These are phyloP conservation scores for Gnaphalium uliginosum DNA, from an alignment of 129 eudicot species.

Conservation along the genomic window DNA sequence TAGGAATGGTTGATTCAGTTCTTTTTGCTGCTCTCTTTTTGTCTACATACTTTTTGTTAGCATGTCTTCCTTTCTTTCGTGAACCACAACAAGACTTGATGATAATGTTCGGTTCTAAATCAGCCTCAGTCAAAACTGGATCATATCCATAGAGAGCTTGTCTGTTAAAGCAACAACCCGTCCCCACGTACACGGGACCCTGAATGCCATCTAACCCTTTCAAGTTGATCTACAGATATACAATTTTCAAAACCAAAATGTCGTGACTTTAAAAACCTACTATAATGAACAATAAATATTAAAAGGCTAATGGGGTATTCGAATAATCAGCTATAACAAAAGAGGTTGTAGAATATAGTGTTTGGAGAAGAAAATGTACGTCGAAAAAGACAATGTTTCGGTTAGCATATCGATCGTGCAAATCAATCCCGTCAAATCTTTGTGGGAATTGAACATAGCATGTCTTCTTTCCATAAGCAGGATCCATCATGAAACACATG, in stretches of 20 bases:
- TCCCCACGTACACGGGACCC: constrained; percentile 67
- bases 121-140: constrained; percentile 45
- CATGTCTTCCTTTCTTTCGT: constrained; percentile 48
- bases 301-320: neutral
- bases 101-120: constrained; percentile 43
- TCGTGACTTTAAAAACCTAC: neutral
- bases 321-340: too few relatives aligned
- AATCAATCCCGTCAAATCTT: constrained; percentile 89
- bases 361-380: constrained; percentile 41
- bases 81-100: constrained; percentile 49
- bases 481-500: constrained; percentile 97
- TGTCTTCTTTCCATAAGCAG: constrained; percentile 70
- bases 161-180: constrained; percentile 66
- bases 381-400: constrained; percentile 89
- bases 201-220: constrained; percentile 68
- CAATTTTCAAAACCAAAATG: neutral
- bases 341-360: too few relatives aligned
- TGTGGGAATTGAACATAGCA: constrained; percentile 94
- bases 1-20: constrained; percentile 47
- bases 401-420: constrained; percentile 91
- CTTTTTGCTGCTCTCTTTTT: constrained; percentile 40
- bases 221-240: constrained; percentile 51
- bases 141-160: constrained; percentile 67
- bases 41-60: constrained; percentile 40
- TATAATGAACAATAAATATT: neutral